Base-by-base conservation (phyloP, 2,329 filamentous ascomycete genomes). In the Chrysosporium queenslandicum region DNA sequence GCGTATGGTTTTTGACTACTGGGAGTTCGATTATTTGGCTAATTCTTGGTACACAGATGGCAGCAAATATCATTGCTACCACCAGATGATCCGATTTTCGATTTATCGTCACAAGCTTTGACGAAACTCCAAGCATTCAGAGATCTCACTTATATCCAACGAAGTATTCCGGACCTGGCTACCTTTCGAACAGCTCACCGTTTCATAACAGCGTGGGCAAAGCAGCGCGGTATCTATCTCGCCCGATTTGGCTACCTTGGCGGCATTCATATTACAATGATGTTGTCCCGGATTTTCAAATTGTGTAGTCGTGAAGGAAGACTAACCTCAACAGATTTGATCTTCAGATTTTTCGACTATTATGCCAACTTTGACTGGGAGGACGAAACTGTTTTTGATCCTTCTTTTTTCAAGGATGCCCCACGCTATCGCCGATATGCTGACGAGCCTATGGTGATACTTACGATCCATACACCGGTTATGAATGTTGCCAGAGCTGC, bases 161-260 rank as follows among this genome's bases (percentile, higher is more conserved):
- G 74, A 8, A 81, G 80, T 0, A 68, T 85, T 9, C 81, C 82
- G 0, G 77, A 83, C 42, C 68, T 79, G 42, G 67, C 73, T 1
- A 69, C 74, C 8, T 86, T 84, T 61, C 74, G 76, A 5, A 59
- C 76, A 6, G 80, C 80, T 0, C 78, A 83, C 59, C 74, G 78
- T 1, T 71, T 77, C 52, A 74, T 86, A 61, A 81, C 78, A 59
- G 68, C 74, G 1, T 86, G 82, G 82, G 79, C 82, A 1, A 73
- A 74, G 51, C 67, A 73, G 9, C 74, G 79, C 5, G 83, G 83
- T 0, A 71, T 86, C 14, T 86, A 85, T 62, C 76, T 79, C 0
- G 75, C 80, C 1, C 79, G 75, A 45, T 85, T 85, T 58, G 83
- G 83, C 0, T 82, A 80, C 55, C 70, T 86, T 0, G 77, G 80